Conservation (phyloP, 2,329 filamentous ascomycete genomes). For the Fusarium devonianum region DNA sequence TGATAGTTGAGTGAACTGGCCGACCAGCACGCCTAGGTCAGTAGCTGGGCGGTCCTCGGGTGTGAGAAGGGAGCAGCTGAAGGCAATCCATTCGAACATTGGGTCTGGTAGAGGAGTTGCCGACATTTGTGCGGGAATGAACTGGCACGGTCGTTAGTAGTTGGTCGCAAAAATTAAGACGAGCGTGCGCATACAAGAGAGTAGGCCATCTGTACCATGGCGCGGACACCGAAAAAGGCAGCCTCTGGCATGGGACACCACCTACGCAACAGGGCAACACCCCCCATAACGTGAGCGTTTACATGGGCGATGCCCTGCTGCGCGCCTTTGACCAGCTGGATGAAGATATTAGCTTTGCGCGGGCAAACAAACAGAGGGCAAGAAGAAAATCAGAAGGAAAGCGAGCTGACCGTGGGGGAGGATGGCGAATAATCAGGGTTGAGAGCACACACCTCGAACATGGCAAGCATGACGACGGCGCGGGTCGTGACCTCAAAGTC, state of each 20-base stretch:
- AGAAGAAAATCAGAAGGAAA: not conserved
- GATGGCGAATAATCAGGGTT: slow-evolving; percentile 6
- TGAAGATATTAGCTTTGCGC: slow-evolving; percentile 33
- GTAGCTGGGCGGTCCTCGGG: slow-evolving; percentile 50
- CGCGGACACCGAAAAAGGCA: slow-evolving; percentile 55
- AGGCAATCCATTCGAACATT: slow-evolving; percentile 54
- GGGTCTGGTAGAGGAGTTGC: slow-evolving; percentile 50
- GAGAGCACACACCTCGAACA: slow-evolving; percentile 62
- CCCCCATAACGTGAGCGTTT: slow-evolving; percentile 66
- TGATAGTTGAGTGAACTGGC: slow-evolving; percentile 51
- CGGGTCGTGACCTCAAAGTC: slow-evolving; percentile 56
- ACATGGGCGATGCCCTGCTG: slow-evolving; percentile 58
- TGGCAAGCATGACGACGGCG: slow-evolving; percentile 63
- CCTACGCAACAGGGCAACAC: slow-evolving; percentile 62
- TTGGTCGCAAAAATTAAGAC: not conserved
- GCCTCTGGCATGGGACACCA: slow-evolving; percentile 50
- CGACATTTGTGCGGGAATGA: slow-evolving; percentile 54
- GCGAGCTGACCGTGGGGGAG: slow-evolving; percentile 20
- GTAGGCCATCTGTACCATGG: slow-evolving; percentile 63
- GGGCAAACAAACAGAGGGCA: too few relatives aligned
- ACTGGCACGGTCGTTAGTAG: slow-evolving; percentile 43
- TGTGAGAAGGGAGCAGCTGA: slow-evolving; percentile 47
- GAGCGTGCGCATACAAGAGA: slow-evolving; percentile 55
- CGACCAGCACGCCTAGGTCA: slow-evolving; percentile 51
- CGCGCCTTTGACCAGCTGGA: slow-evolving; percentile 55